Evolutionary conservation across 2,329 filamentous ascomycete genomes (phyloP), one percentile per base, ranked within the genome.

Genomic region (Parastagonospora nodorum): DNA sequence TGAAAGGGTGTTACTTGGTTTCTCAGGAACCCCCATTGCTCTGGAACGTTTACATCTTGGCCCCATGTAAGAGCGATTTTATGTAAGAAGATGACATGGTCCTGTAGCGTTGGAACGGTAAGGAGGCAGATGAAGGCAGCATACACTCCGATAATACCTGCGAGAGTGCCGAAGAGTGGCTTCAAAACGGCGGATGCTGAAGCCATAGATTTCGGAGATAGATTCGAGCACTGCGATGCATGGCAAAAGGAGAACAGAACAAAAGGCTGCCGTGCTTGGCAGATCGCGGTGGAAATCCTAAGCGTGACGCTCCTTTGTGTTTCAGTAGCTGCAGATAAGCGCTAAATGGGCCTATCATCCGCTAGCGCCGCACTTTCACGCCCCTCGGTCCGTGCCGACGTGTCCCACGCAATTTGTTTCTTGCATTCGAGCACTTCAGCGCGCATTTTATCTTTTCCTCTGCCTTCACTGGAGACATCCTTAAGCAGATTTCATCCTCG

Each of bases 1-100:
- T 73, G 66, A 48, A 83, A 82, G 0, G 79, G 77, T 0, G 76
- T 78, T 16, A 78, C 78, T 61, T 82, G 79, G 39, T 79, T 78
- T 31, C 71, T 72, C 7, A 82, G 58, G 48, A 82, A 82, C 2
- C 79, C 73, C 69, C 75, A 81, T 33, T 70, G 63, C 57, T 82
- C 79, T 1, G 78, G 78, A 4, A 76, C 55, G 57, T 81, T 73
- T 12, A 82, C 71, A 52, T 81, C 75, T 59, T 79, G 77, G 57
- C 78, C 80, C 80, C 81, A 84, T 12, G 82, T 84, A 63, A 83
- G 74, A 5, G 77, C 78, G 6, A 84, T 68, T 2, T 73, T 70
- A 58, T 86, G 77, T 1, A 86, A 75, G 58, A 85, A 85, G 19
- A 85, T 80, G 27, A 78, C 79, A 57, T 86, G 81, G 14, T 76